Base-by-base conservation (phyloP, 495 filamentous ascomycete species). In the Aspergillus sclerotiicarbonarius region DNA sequence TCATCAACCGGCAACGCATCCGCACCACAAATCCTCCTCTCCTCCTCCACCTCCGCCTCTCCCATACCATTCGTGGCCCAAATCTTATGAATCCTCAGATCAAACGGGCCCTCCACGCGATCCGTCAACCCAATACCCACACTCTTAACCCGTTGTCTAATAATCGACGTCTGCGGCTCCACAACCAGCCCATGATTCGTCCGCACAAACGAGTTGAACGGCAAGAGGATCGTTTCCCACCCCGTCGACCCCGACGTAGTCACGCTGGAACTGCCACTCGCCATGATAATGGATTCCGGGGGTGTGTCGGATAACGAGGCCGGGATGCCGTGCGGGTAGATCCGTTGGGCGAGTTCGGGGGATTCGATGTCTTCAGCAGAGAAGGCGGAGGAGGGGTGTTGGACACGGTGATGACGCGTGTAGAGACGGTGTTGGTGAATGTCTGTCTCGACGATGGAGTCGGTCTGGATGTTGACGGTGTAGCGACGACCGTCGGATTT, bases 381-480 rank as follows among this genome's bases (percentile, higher is more conserved):
- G 29, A 33, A 9, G 21, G 46, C 44, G 31, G 31, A 32, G 13
- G 56, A 49, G 8, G 49, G 29, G 15, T 61, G 33, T 46, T 60
- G 62, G 12, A 76, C 60, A 20, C 71, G 74, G 60, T 80, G 77
- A 51, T 84, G 84, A 68, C 85, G 87, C 16, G 88, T 83, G 71
- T 95, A 96, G 13, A 98, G 68, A 58, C 95, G 80, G 71, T 98
- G 95, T 73, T 98, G 94, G 72, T 97, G 95, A 57, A 98, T 79
- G 73, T 98, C 94, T 4, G 92, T 93, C 33, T 91, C 86, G 47
- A 96, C 88, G 53, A 98, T 84, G 1, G 88, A 88, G 59, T 98
- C 94, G 9, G 91, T 96, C 78, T 97, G 95, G 37, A 98, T 76
- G 71, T 98, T 98, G 50, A 98, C 86, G 51, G 94, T 91, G 74